These are phyloP conservation scores for Diaporthe longicolla DNA, from an alignment of 2,329 filamentous ascomycete genomes.

Conservation along the genomic window DNA sequence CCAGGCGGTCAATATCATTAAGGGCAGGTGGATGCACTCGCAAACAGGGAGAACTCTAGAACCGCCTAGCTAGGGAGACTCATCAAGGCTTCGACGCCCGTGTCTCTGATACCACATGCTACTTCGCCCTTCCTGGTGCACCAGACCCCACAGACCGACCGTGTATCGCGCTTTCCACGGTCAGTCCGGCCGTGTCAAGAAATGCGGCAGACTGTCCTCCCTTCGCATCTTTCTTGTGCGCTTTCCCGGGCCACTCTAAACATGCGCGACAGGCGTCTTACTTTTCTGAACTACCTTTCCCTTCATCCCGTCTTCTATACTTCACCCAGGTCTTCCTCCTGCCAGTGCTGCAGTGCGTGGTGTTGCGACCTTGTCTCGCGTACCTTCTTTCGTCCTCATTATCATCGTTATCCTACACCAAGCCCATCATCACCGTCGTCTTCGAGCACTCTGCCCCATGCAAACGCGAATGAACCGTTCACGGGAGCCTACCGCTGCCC, in stretches of 20 bases:
- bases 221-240: conserved; percentile 34
- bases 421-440: not conserved
- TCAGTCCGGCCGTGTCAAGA: conserved; percentile 41
- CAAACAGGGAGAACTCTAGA: conserved; percentile 40
- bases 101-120: conserved; percentile 41
- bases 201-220: conserved; percentile 41
- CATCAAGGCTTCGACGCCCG: conserved; percentile 33
- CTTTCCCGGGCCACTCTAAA: conserved; percentile 32
- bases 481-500: conserved; percentile 52
- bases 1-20: conserved; percentile 20
- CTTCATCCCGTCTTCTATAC: conserved; percentile 37
- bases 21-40: conserved; percentile 21
- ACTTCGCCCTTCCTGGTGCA: conserved; percentile 37
- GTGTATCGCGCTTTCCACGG: conserved; percentile 37
- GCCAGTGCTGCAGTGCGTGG: conserved; percentile 35
- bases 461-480: conserved; percentile 49
- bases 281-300: conserved; percentile 43
- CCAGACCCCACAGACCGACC: conserved; percentile 39
- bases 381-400: conserved; percentile 35
- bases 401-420: conserved; percentile 18
- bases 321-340: conserved; percentile 35
- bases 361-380: conserved; percentile 42
- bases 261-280: conserved; percentile 44
- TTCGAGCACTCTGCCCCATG: conserved; percentile 27
- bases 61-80: conserved; percentile 38